A percentile compares a stretch with the other conserved stretches of the same genome.
These are phyloP conservation scores for Acanthamoeba castellanii DNA, from an alignment of 208 protist genomes.

Conservation along the genomic window DNA sequence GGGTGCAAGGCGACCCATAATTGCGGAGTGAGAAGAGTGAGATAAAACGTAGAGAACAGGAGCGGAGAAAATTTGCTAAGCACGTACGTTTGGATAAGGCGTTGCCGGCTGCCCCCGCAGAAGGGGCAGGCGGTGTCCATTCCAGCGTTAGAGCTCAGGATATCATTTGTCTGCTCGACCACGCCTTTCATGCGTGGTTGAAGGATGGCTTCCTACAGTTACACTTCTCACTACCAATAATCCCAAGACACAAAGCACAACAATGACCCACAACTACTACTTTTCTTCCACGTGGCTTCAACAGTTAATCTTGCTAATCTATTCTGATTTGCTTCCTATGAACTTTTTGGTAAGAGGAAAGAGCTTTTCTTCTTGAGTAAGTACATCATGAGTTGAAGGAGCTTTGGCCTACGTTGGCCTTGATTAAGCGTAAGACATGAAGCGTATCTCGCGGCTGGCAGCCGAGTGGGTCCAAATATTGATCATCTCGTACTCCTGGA, in stretches of 20 bases:
- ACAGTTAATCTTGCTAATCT: not conserved
- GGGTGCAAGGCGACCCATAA: too few species aligned
- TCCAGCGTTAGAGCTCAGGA: not conserved
- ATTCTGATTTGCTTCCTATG: too few species aligned
- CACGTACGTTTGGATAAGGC: not conserved
- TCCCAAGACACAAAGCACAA: not conserved
- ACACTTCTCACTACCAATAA: not conserved
- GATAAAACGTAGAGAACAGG: too few species aligned
- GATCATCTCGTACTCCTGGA: constrained; percentile 40
- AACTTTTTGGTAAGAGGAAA: too few species aligned
- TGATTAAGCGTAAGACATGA: not conserved
- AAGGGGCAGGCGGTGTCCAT: not conserved
- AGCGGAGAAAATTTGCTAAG: not conserved
- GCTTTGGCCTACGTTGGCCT: too few species aligned
- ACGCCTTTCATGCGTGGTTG: not conserved
- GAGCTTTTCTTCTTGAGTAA: too few species aligned
- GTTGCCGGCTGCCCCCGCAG: not conserved
- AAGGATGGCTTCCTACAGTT: not conserved
- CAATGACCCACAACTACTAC: too few species aligned
- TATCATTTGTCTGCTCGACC: not conserved
- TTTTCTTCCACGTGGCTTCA: too few species aligned
- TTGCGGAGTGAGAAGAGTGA: too few species aligned
- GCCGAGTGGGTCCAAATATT: constrained; percentile 22
- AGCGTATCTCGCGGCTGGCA: constrained; percentile 15
- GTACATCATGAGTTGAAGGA: too few species aligned